Evolutionary conservation across 805 yeast genomes (phyloP), one percentile per base, ranked within the genome.

Genomic region (Candida insectalens): DNA sequence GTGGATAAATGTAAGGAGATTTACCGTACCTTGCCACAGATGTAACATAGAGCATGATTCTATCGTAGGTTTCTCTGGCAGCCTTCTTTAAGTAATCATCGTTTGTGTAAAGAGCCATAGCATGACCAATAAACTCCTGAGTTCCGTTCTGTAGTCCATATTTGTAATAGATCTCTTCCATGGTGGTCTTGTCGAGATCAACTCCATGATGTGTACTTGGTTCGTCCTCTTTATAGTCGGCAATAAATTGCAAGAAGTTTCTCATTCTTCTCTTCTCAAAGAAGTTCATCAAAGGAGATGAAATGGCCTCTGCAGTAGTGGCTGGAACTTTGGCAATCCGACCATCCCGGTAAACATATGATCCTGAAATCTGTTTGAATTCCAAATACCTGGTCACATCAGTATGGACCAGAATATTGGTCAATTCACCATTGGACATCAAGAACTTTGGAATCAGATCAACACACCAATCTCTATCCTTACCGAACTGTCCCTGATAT

Each of bases 381-480:
- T 92, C 97, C 51, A 92, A 78, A 59, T 89, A 89, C 45, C 95
- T 69, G 19, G 97, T 89, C 37, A 92, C 98, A 49, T 89, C 89
- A 17, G 98, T 92, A 57, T 89, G 96, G 23, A 84, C 87, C 46
- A 92, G 71, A 46, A 92, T 92, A 57, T 89, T 89, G 43, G 96
- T 92, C 58, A 92, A 73, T 56, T 89, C 98, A 27, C 98, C 98
- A 53, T 87, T 84, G 36, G 96, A 88, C 98, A 92, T 92, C 47
- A 92, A 66, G 48, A 92, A 88, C 62, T 92, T 92, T 29, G 98
- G 98, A 51, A 92, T 85, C 61, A 92, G 69, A 56, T 92, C 98
- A 34, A 92, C 92, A 60, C 94, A 87, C 96, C 97, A 92, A 58
- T 92, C 97, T 43, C 97, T 74, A 52, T 85, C 95, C 51, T 94